Conservation (phyloP, 805 yeast species). For the Yarrowia deformans region DNA sequence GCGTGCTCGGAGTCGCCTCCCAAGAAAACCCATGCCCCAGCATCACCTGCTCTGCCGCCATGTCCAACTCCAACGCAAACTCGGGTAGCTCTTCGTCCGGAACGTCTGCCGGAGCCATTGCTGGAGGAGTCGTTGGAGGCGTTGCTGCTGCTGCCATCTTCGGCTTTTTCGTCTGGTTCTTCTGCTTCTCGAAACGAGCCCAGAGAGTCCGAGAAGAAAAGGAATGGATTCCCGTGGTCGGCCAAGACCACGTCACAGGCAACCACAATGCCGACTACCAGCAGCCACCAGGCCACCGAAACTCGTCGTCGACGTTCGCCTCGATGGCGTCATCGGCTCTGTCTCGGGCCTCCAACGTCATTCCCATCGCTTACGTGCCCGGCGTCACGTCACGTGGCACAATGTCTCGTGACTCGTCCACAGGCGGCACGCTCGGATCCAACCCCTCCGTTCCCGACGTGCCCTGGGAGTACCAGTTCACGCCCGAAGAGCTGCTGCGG, state of each 20-base stretch:
- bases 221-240: slow-evolving; percentile 32
- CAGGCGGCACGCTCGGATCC: slow-evolving; percentile 40
- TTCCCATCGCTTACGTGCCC: slow-evolving; percentile 93
- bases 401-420: slow-evolving; percentile 41
- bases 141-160: slow-evolving; percentile 55
- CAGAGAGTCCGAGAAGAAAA: slow-evolving; percentile 42
- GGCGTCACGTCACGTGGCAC: slow-evolving; percentile 64
- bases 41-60: slow-evolving; percentile 1
- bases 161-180: slow-evolving; percentile 52
- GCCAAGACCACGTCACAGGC: slow-evolving; percentile 17
- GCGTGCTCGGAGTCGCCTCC: slow-evolving; percentile 17
- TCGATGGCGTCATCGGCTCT: slow-evolving; percentile 53
- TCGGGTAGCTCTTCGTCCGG: slow-evolving; percentile 18
- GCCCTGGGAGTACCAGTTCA: slow-evolving; percentile 43
- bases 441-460: slow-evolving; percentile 45
- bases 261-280: slow-evolving; percentile 46
- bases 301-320: slow-evolving; percentile 41
- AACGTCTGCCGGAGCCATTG: slow-evolving; percentile 63
- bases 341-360: slow-evolving; percentile 83
- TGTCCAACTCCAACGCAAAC: slow-evolving; percentile 18
- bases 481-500: slow-evolving; percentile 46
- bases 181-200: slow-evolving; percentile 53
- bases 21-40: slow-evolving; percentile 21
- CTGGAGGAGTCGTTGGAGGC: slow-evolving; percentile 77
- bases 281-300: slow-evolving; percentile 42